phyloP scores from a whole-genome alignment of 225 moss, liverwort and hornwort species.

The Straminergon stramineum region DNA sequence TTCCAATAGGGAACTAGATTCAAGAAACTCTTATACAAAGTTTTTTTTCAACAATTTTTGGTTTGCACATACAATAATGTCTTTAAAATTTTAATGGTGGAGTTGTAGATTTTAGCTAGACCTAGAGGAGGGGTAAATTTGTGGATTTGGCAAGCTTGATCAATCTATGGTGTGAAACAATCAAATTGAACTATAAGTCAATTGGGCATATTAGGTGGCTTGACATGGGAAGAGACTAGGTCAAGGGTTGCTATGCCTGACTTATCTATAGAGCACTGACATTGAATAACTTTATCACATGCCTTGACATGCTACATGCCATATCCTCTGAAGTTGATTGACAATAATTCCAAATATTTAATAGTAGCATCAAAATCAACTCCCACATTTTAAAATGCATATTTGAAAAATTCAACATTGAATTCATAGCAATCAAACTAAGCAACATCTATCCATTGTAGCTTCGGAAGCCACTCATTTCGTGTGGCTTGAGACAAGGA shows the following conservation, averaged over 20 bases:
- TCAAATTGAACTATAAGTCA: background rate
- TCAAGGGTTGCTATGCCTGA: background rate
- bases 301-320: too few species aligned
- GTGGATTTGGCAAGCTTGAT: background rate
- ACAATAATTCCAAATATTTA: fast-evolving
- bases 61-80: background rate
- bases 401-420: background rate
- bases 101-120: fast-evolving
- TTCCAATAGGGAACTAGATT: background rate
- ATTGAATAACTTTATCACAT: background rate
- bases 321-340: background rate
- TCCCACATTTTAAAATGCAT: background rate
- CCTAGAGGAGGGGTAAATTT: background rate
- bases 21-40: background rate
- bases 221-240: background rate
- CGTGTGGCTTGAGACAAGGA: fast-evolving
- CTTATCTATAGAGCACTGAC: background rate
- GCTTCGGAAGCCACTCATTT: fast-evolving
- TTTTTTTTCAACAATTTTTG: background rate
- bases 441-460: fast-evolving
- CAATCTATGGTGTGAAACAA: fast-evolving
- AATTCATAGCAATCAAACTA: fast-evolving
- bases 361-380: background rate
- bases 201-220: fast-evolving
- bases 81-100: background rate